Base-by-base conservation (phyloP, 805 yeast species). In the Pichia insulana region DNA sequence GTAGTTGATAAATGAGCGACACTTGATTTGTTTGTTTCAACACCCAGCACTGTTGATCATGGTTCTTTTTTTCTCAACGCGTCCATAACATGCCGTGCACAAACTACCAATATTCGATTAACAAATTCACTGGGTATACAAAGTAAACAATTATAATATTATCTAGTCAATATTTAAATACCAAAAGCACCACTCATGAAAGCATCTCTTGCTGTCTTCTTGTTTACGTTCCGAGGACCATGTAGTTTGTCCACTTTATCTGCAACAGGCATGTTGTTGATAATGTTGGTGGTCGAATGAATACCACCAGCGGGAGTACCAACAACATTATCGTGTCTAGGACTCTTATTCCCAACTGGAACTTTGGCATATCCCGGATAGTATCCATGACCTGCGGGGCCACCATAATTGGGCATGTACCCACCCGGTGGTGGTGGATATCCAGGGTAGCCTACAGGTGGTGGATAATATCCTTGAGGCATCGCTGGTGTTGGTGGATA, bases 151-250 rank as follows among this genome's bases (percentile, higher is more conserved):
- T 12, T 4, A n/a, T 28, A 28, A 28, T 28, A 28, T 28, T 12
- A 7, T 7, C 5, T 5, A 28, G 5, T n/a, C 5, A 28, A 4
- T 12, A 28, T 5, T 47, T 61, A 81, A 30, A 83, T 80, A 36
- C 90, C 90, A 62, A 81, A 83, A 42, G 71, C 71, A 26, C 83
- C 83, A 43, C 74, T 76, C 53, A 74, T 73, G 38, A 83, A 69
- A 2, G 85, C 84, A 40, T 76, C 71, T 51, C 87, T 69, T 36
- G 83, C 66, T 41, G 71, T 68, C 34, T 75, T 80, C 52, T 79
- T 76, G 50, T 74, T 74, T 19, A 57, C 54, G 11, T 55, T 50
- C 22, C 53, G 56, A 8, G 63, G 65, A 18, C 72, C 73, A 50
- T 72, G 77, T 7, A 71, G 50, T 48, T 64, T 70, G 53, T 67